Evolutionary conservation across 139 green algal genomes (phyloP).

Genomic region (Chlamydomonas eustigma): DNA sequence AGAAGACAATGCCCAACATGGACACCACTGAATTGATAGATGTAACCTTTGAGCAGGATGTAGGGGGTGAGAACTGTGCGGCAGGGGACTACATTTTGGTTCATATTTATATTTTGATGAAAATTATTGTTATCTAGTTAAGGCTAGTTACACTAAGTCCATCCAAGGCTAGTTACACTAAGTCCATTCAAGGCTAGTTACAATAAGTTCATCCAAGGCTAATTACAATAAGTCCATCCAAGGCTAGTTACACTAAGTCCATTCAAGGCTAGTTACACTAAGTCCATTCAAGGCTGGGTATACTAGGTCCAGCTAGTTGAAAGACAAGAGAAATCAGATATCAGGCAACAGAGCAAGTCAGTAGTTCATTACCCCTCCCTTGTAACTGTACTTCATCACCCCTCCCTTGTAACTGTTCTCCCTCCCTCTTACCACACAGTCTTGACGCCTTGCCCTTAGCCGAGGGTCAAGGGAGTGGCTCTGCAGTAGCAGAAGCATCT

Average conservation of each 20-base stretch:
- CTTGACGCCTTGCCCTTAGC: not conserved
- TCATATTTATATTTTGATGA: not conserved
- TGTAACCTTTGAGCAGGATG: conserved; percentile 15
- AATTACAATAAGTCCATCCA: no score
- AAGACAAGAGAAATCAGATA: no score
- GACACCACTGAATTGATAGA: conserved; percentile 17
- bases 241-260: no score
- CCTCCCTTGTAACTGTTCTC: no score
- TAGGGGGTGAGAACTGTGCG: not conserved
- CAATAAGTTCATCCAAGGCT: no score
- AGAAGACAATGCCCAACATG: conserved; percentile 34
- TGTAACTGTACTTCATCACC: no score
- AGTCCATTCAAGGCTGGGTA: no score
- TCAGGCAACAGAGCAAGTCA: no score
- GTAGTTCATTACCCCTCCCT: no score
- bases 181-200: no score
- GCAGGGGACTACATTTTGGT: not conserved
- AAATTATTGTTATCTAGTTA: not conserved
- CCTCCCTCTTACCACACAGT: not conserved
- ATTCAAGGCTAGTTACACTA: not conserved
- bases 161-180: not conserved
- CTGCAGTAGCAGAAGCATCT: conserved; percentile 9
- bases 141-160: not conserved
- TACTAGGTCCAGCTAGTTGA: no score
- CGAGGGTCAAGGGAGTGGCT: not conserved